phyloP scores from a whole-genome alignment of 345 rosid genomes.

The Angophora floribunda region DNA sequence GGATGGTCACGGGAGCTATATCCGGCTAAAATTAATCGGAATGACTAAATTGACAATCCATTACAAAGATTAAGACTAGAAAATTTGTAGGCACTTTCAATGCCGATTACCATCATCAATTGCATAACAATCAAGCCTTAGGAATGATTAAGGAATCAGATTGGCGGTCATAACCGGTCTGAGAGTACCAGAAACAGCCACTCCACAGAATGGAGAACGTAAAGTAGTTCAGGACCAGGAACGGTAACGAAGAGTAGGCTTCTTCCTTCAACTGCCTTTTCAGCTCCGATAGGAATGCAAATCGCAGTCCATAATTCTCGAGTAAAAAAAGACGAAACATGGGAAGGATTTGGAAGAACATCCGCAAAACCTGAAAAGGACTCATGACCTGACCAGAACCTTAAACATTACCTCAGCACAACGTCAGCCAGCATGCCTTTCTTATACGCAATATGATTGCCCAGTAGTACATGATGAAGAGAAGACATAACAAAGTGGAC shows the following conservation, averaged over 20 bases:
- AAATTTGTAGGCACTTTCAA: neutral
- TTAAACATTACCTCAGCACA: neutral
- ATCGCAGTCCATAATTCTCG: neutral
- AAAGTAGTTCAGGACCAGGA: neutral
- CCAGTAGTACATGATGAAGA: neutral
- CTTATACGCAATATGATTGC: neutral
- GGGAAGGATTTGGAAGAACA: neutral
- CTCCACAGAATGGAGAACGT: neutral
- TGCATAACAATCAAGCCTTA: neutral
- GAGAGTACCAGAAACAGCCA: neutral
- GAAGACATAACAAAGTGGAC: neutral
- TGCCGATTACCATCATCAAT: neutral
- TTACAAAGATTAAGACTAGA: no score
- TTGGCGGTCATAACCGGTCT: neutral
- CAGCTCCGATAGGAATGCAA: neutral
- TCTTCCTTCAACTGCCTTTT: neutral
- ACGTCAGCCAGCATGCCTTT: neutral
- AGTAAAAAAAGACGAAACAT: neutral
- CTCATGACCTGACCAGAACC: neutral
- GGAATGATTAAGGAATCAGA: neutral
- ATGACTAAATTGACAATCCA: no score
- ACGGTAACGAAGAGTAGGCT: neutral
- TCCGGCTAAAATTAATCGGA: no score
- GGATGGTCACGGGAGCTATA: accelerated
- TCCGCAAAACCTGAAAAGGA: neutral